These are phyloP conservation scores for Domatiomyces catenatus DNA, from an alignment of 2,329 filamentous ascomycete genomes.

Conservation along the genomic window DNA sequence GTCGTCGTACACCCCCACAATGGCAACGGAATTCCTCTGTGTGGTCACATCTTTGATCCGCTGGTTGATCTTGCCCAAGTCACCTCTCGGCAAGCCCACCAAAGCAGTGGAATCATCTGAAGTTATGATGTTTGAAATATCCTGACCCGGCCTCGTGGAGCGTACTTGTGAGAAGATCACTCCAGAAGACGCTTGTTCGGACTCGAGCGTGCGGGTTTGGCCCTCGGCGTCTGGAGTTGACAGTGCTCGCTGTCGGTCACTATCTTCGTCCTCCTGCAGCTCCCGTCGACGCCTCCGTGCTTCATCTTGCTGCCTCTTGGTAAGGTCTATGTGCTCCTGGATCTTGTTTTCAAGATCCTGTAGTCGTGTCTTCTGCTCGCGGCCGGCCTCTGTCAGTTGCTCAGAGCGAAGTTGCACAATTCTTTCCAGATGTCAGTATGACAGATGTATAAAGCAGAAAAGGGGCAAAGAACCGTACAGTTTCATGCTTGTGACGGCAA, in stretches of 20 bases:
- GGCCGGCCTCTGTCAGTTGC: background rate
- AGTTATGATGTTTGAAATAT: conserved; percentile 1
- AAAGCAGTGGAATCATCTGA: background rate
- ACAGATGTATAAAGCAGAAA: background rate
- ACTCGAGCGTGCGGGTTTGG: background rate
- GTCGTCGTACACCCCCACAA: background rate
- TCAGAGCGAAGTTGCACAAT: background rate
- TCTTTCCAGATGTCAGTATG: background rate
- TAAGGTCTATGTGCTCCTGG: background rate
- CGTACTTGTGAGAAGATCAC: background rate
- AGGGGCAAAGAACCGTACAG: background rate
- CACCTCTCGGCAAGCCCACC: background rate
- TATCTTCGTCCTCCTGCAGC: background rate
- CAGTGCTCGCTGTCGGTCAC: background rate
- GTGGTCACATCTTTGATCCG: background rate
- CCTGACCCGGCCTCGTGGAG: background rate
- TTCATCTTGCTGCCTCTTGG: background rate
- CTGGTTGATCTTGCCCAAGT: background rate
- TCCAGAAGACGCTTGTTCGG: background rate
- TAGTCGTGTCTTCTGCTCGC: background rate
- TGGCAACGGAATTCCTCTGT: background rate
- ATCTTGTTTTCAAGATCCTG: background rate
- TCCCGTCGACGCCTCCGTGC: background rate
- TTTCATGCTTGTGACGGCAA: background rate
- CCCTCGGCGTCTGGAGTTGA: background rate